A percentile compares a stretch with the other conserved stretches of the same genome.
Evolutionary conservation across 2,329 filamentous ascomycete species (phyloP).

Genomic region (Aphanocladium album): DNA sequence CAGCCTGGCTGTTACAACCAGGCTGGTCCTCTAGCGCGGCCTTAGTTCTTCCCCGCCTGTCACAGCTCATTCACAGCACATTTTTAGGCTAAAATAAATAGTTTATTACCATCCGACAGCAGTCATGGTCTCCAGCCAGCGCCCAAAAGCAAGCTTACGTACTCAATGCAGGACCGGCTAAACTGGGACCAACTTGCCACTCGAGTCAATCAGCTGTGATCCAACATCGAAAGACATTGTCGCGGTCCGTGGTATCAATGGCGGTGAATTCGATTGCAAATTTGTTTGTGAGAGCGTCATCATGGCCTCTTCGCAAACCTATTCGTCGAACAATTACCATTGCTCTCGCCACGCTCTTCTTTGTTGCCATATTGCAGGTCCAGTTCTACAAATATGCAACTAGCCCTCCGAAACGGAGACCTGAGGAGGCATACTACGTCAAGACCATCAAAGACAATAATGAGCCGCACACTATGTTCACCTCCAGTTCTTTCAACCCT

Average conservation of each 20-base stretch:
- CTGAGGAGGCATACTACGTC: not conserved
- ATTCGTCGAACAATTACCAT: not conserved
- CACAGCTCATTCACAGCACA: too few species aligned
- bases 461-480: not conserved
- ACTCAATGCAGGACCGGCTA: too few species aligned
- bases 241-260: not conserved
- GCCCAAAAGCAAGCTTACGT: too few species aligned
- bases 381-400: not conserved
- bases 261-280: not conserved
- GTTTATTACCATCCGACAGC: too few species aligned
- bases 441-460: not conserved
- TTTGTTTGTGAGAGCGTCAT: not conserved
- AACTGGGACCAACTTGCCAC: too few species aligned
- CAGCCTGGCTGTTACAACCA: too few species aligned
- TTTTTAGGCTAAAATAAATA: too few species aligned
- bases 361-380: not conserved
- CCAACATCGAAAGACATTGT: not conserved
- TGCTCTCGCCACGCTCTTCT: not conserved
- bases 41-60: too few species aligned
- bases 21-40: too few species aligned
- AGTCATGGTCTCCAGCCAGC: too few species aligned
- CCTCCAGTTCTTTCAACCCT: slow-evolving; percentile 10
- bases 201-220: too few species aligned
- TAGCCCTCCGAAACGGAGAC: not conserved
- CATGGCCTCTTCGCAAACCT: not conserved